Percentiles rank a stretch among this genome's conserved stretches.
phyloP scores from a whole-genome alignment of 441 rosid species.

The Erysimum pusillum region DNA sequence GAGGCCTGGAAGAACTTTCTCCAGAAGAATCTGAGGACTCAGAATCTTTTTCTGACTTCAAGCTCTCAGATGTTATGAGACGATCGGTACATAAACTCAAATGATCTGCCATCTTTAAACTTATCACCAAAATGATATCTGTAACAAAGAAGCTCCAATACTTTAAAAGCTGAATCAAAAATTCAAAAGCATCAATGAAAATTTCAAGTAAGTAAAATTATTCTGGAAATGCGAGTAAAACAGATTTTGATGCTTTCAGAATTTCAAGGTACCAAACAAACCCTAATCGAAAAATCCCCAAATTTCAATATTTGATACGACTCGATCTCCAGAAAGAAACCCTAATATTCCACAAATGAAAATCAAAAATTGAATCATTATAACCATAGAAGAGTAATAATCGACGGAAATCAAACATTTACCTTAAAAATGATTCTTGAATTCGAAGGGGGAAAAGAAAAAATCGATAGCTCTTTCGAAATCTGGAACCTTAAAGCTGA shows the following conservation, averaged over 20 bases:
- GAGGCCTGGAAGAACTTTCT: conserved; percentile 56
- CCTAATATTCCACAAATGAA: conserved; percentile 30
- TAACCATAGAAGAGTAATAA: neutral
- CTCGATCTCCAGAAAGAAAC: conserved; percentile 40
- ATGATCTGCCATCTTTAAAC: conserved; percentile 60
- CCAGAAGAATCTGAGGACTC: conserved; percentile 58
- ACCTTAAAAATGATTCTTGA: conserved; percentile 32
- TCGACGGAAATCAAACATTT: conserved; percentile 23
- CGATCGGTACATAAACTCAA: conserved; percentile 64
- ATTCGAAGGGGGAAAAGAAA: neutral
- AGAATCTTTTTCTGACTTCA: conserved; percentile 51
- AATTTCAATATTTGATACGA: neutral
- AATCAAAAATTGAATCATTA: conserved; percentile 21
- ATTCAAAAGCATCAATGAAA: conserved; percentile 20
- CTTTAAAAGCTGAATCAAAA: conserved; percentile 1
- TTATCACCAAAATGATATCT: conserved; percentile 40
- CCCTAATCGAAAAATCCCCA: conserved; percentile 9
- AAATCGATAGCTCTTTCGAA: neutral
- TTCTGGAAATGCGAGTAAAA: neutral
- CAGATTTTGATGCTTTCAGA: neutral
- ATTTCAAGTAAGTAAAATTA: neutral
- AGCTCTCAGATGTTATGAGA: conserved; percentile 57
- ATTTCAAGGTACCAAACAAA: conserved; percentile 2
- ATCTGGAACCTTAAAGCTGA: conserved; percentile 39
- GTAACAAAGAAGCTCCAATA: conserved; percentile 20